These are phyloP conservation scores for Ceratocystis lukuohia DNA, from an alignment of 2,329 filamentous ascomycete species.

Conservation along the genomic window DNA sequence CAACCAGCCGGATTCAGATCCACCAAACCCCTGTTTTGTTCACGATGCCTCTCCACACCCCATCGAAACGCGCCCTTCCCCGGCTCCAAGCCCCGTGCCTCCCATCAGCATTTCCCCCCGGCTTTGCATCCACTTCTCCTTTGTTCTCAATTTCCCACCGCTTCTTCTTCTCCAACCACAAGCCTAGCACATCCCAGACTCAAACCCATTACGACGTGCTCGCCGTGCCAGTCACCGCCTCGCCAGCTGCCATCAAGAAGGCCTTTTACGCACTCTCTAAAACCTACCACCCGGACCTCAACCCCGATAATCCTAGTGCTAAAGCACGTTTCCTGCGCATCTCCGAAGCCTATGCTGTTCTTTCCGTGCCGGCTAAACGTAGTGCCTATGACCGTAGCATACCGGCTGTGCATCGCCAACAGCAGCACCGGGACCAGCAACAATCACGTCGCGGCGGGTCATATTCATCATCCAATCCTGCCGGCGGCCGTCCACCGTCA, in stretches of 20 bases:
- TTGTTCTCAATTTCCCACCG: neutral
- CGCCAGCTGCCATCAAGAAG: conserved; percentile 73
- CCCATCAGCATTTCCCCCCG: neutral
- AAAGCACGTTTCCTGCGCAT: conserved; percentile 67
- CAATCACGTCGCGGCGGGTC: conserved; percentile 29
- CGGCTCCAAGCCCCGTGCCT: neutral
- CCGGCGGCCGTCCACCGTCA: conserved; percentile 63
- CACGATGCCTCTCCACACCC: neutral
- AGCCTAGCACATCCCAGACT: neutral
- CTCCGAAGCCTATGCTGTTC: conserved; percentile 67
- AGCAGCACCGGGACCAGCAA: conserved; percentile 22
- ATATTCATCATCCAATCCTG: conserved; percentile 46
- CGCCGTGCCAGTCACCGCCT: conserved; percentile 55
- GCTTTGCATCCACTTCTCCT: neutral
- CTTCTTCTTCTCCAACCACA: conserved; percentile 20
- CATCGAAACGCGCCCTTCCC: neutral
- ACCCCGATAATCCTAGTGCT: conserved; percentile 61
- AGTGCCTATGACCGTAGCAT: conserved; percentile 60
- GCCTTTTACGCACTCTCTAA: conserved; percentile 89
- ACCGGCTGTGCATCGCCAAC: conserved; percentile 26
- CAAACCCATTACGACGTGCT: conserved; percentile 72
- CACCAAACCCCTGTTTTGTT: neutral
- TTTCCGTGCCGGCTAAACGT: conserved; percentile 61
- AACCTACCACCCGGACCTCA: conserved; percentile 81
- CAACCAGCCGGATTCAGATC: neutral